Percentiles rank a stretch among this genome's conserved stretches.
phyloP scores from a whole-genome alignment of 2,329 filamentous ascomycete species.

The Fusarium cicatricum region DNA sequence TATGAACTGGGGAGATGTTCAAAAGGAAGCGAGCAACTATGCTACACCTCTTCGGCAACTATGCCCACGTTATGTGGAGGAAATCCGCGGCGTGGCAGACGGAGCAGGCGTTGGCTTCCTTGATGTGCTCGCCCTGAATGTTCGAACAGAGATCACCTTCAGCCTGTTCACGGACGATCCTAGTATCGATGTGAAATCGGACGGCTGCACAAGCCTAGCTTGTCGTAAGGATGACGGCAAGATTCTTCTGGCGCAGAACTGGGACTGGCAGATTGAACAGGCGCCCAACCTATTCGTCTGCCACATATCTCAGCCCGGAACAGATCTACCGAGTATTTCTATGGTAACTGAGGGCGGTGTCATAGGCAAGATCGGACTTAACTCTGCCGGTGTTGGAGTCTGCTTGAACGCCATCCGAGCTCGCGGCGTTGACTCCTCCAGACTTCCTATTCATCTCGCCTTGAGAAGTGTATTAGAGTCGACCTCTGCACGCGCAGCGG shows the following conservation, averaged over 20 bases:
- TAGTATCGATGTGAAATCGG: constrained; percentile 41
- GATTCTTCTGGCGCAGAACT: constrained; percentile 62
- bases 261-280: constrained; percentile 66
- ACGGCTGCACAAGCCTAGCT: constrained; percentile 64
- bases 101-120: constrained; percentile 55
- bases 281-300: constrained; percentile 58
- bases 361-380: constrained; percentile 73
- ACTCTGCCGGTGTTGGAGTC: constrained; percentile 64
- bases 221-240: constrained; percentile 47
- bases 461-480: constrained; percentile 65
- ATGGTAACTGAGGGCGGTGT: constrained; percentile 68
- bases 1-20: constrained; percentile 26
- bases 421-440: constrained; percentile 57
- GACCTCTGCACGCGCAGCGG: constrained; percentile 13
- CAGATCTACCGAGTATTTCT: constrained; percentile 53
- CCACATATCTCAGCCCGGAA: constrained; percentile 52
- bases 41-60: constrained; percentile 12
- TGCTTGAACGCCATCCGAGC: constrained; percentile 70
- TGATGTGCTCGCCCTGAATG: constrained; percentile 66
- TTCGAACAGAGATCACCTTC: constrained; percentile 48
- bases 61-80: constrained; percentile 34
- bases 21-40: constrained; percentile 23
- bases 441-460: constrained; percentile 68
- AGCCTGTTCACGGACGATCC: constrained; percentile 54
- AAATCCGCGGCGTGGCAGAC: constrained; percentile 61